phyloP scores from a whole-genome alignment of 1,284 basidiomycete genomes.

The Takashimella tepidaria region DNA sequence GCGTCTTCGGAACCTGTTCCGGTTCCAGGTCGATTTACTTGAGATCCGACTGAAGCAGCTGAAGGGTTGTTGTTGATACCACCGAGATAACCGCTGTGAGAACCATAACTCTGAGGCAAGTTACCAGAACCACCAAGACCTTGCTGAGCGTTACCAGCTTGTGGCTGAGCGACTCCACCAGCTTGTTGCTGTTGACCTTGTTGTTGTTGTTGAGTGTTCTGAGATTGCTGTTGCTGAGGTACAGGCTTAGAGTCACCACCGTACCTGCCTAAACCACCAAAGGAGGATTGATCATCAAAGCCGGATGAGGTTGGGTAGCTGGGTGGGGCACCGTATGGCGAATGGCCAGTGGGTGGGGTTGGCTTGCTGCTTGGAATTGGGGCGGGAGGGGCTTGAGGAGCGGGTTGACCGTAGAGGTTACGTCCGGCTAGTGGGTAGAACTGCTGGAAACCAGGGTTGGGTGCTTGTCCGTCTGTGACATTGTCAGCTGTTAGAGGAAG shows the following conservation, averaged over 20 bases:
- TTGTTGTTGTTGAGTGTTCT: constrained; percentile 1
- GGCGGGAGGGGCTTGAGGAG: constrained; percentile 38
- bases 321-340: constrained; percentile 42
- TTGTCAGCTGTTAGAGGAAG: constrained; percentile 6
- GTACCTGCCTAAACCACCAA: constrained; percentile 32
- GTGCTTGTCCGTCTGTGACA: constrained; percentile 42
- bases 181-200: constrained; percentile 10
- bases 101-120: constrained; percentile 20
- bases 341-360: constrained; percentile 23
- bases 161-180: constrained; percentile 16
- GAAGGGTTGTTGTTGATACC: constrained; percentile 20
- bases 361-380: constrained; percentile 40
- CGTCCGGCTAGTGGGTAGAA: constrained; percentile 46
- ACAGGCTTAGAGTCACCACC: constrained; percentile 25
- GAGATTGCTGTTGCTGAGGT: constrained; percentile 7
- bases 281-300: constrained; percentile 37
- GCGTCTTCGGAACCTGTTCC: constrained; percentile 37
- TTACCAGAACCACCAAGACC: constrained; percentile 10
- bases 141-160: constrained; percentile 17
- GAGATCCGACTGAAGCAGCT: constrained; percentile 11
- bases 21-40: constrained; percentile 26
- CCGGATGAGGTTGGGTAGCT: constrained; percentile 32
- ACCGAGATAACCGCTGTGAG: constrained; percentile 34
- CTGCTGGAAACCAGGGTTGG: constrained; percentile 45
- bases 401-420: constrained; percentile 43